Conservation (phyloP, 495 filamentous ascomycete species). For the Sphaerosporella brunnea region DNA sequence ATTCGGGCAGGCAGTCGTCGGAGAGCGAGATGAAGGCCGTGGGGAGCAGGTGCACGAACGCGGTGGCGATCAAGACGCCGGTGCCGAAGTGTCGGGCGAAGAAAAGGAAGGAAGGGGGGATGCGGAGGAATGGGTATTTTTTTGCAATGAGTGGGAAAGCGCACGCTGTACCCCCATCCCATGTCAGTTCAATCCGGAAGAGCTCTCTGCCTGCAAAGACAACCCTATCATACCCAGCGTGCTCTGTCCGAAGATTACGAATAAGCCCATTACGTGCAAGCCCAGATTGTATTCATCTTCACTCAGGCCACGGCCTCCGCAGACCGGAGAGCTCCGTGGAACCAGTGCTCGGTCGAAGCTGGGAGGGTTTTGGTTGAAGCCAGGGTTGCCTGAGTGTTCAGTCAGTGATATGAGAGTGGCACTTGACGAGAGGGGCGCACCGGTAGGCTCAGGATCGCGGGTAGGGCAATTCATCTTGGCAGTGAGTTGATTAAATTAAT, state of each 20-base stretch:
- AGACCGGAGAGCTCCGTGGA: slow-evolving; percentile 19
- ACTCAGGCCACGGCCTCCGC: slow-evolving; percentile 14
- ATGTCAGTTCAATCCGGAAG: background rate
- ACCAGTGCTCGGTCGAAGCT: slow-evolving; percentile 19
- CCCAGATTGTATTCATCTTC: slow-evolving; percentile 24
- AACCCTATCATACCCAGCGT: slow-evolving; percentile 40
- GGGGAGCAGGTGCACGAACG: slow-evolving; percentile 70
- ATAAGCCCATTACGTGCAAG: slow-evolving; percentile 56
- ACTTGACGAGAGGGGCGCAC: slow-evolving; percentile 2
- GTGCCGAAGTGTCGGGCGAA: slow-evolving; percentile 60
- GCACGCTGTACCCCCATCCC: slow-evolving; percentile 35
- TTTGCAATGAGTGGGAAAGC: slow-evolving; percentile 41
- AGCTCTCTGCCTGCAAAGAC: background rate
- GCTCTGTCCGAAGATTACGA: slow-evolving; percentile 55
- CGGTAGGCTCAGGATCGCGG: slow-evolving; percentile 21
- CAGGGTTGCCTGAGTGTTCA: background rate
- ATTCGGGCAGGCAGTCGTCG: slow-evolving; percentile 58
- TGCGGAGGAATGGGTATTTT: slow-evolving; percentile 28
- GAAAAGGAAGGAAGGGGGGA: slow-evolving; percentile 37
- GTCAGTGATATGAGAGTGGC: background rate
- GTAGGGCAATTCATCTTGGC: slow-evolving; percentile 24
- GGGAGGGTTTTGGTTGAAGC: slow-evolving; percentile 8
- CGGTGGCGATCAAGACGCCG: slow-evolving; percentile 72
- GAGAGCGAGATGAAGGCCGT: slow-evolving; percentile 67
- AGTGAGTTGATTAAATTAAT: too few relatives aligned